These are phyloP conservation scores for Mycena sp. DNA, from an alignment of 1,284 basidiomycete species.

Conservation along the genomic window DNA sequence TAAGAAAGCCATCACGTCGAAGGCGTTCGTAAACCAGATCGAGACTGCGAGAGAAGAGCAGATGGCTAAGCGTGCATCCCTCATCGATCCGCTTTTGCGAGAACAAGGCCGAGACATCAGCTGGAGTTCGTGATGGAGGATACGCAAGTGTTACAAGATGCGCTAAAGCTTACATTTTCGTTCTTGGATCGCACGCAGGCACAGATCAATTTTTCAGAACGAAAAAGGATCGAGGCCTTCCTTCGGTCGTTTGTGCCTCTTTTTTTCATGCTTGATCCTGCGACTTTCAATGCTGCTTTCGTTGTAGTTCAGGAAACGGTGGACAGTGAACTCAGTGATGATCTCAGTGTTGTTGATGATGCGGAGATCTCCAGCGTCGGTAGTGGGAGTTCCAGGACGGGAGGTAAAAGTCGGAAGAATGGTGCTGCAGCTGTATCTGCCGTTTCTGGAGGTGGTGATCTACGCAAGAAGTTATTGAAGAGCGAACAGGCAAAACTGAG, in stretches of 20 bases:
- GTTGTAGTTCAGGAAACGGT: conserved; percentile 54
- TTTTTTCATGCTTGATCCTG: conserved; percentile 77
- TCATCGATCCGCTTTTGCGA: conserved; percentile 79
- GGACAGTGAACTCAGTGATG: conserved; percentile 66
- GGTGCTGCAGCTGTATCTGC: conserved; percentile 47
- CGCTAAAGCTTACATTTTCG: conserved; percentile 89
- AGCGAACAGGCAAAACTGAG: conserved; percentile 80
- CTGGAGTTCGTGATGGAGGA: conserved; percentile 86
- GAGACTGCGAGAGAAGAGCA: conserved; percentile 91
- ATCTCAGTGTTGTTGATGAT: conserved; percentile 58
- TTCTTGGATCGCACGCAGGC: conserved; percentile 90
- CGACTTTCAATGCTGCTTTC: conserved; percentile 77
- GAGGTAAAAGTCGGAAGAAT: conserved; percentile 46
- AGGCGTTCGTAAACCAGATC: conserved; percentile 90
- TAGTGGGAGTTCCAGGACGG: conserved; percentile 47
- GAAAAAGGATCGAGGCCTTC: conserved; percentile 87
- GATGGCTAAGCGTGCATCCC: conserved; percentile 77
- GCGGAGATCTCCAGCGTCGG: conserved; percentile 53
- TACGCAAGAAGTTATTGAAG: conserved; percentile 80
- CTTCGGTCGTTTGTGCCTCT: conserved; percentile 82
- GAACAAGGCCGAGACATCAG: conserved; percentile 81
- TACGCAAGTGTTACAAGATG: conserved; percentile 83
- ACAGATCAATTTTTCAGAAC: conserved; percentile 77
- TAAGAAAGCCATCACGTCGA: conserved; percentile 89
- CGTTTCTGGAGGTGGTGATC: conserved; percentile 55